These are phyloP conservation scores for Phytophthora chlamydospora DNA, from an alignment of 352 stramenopile species.

Conservation along the genomic window DNA sequence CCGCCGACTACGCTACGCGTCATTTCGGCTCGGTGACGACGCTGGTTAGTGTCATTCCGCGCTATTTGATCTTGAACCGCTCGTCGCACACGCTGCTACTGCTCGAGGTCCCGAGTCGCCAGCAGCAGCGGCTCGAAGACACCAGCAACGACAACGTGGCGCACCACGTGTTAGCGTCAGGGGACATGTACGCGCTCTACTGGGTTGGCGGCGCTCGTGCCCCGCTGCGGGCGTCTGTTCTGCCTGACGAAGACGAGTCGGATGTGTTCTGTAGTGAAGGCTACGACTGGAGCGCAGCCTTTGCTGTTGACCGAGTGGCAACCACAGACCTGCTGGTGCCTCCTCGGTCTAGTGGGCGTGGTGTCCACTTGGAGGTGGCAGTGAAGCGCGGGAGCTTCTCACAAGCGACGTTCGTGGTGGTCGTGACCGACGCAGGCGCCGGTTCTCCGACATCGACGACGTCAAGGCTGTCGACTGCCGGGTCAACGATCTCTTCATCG, in stretches of 20 bases:
- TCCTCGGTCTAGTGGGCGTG: slow-evolving; percentile 36
- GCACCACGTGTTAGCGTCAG: slow-evolving; percentile 73
- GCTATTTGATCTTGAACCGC: slow-evolving; percentile 79
- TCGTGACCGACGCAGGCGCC: slow-evolving; percentile 52
- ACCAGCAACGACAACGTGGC: slow-evolving; percentile 49
- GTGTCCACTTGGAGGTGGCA: slow-evolving; percentile 49
- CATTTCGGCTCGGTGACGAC: slow-evolving; percentile 88
- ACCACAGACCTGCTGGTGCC: slow-evolving; percentile 61
- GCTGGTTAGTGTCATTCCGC: slow-evolving; percentile 82
- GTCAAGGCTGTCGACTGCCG: slow-evolving; percentile 24
- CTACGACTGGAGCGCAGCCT: slow-evolving; percentile 71
- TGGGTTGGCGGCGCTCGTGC: slow-evolving; percentile 66
- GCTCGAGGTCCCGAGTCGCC: slow-evolving; percentile 48
- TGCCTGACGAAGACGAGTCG: slow-evolving; percentile 39
- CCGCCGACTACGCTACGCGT: slow-evolving; percentile 77
- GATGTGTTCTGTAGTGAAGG: slow-evolving; percentile 37
- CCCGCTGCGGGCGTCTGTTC: slow-evolving; percentile 60
- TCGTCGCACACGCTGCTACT: slow-evolving; percentile 71
- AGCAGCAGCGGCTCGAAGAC: slow-evolving; percentile 32
- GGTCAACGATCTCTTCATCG: slow-evolving; percentile 26
- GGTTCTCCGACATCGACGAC: slow-evolving; percentile 26
- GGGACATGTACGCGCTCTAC: slow-evolving; percentile 81
- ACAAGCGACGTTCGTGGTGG: slow-evolving; percentile 72
- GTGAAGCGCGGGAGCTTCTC: slow-evolving; percentile 82
- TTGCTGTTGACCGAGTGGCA: slow-evolving; percentile 57